Conservation (phyloP, 257 asterid genomes). For the Solanum ossicruentum region DNA sequence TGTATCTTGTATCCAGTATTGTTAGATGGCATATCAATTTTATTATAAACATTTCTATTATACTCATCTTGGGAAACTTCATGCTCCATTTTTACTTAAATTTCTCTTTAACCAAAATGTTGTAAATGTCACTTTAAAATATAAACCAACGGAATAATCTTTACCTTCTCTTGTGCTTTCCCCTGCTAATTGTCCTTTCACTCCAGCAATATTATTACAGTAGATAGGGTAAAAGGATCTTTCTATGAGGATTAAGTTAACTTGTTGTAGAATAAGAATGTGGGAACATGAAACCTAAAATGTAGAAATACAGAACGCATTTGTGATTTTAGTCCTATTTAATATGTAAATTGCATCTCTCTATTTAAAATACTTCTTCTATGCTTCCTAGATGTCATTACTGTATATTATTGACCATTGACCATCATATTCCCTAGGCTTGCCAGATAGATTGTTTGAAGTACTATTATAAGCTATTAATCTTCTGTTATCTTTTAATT, state of each 20-base stretch:
- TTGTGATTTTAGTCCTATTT: not conserved
- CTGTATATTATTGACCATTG: not conserved
- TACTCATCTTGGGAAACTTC: not conserved
- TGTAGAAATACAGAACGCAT: not conserved
- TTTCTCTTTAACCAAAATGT: not conserved
- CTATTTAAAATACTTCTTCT: not conserved
- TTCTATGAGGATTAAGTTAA: not conserved
- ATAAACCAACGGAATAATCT: not conserved
- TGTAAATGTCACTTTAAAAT: not conserved
- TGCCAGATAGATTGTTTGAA: not conserved
- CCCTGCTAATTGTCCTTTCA: not conserved
- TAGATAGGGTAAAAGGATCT: not conserved
- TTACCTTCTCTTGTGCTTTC: not conserved
- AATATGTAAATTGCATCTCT: not conserved
- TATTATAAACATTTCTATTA: not conserved
- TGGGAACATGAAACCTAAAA: not conserved
- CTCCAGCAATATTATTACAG: not conserved
- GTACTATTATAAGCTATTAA: not conserved
- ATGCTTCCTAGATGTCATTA: not conserved
- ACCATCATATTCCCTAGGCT: not conserved
- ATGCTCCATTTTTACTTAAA: not conserved
- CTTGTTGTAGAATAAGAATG: not conserved
- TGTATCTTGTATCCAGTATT: not conserved
- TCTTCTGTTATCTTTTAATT: not conserved
- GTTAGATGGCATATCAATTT: not conserved